These are phyloP conservation scores for Peronosclerospora sorghi DNA, from an alignment of 352 stramenopile species.

Conservation along the genomic window DNA sequence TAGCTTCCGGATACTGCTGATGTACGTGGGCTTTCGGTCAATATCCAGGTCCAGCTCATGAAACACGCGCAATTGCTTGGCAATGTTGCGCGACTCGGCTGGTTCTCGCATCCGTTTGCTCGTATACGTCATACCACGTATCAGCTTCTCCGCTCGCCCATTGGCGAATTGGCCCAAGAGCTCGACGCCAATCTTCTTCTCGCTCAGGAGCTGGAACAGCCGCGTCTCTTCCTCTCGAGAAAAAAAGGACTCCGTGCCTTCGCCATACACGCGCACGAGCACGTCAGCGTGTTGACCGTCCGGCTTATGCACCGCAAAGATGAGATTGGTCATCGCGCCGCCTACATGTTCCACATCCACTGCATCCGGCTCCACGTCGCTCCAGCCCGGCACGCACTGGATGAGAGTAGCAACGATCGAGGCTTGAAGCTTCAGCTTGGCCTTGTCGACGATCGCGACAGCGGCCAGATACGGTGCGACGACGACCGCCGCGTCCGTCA, in stretches of 20 bases:
- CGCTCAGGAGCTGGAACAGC: slow-evolving; percentile 62
- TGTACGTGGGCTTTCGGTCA: slow-evolving; percentile 32
- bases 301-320: slow-evolving; percentile 69
- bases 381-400: slow-evolving; percentile 50
- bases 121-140: slow-evolving; percentile 56
- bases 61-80: slow-evolving; percentile 56
- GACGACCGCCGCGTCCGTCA: slow-evolving; percentile 19
- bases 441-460: slow-evolving; percentile 41
- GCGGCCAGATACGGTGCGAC: slow-evolving; percentile 26
- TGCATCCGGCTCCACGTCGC: slow-evolving; percentile 34
- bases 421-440: slow-evolving; percentile 58
- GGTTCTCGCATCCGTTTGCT: slow-evolving; percentile 59
- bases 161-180: slow-evolving; percentile 75
- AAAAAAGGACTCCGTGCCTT: slow-evolving; percentile 78
- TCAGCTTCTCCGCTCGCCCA: slow-evolving; percentile 62
- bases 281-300: slow-evolving; percentile 47
- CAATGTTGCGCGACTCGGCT: slow-evolving; percentile 35
- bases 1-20: slow-evolving; percentile 47
- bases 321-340: slow-evolving; percentile 81
- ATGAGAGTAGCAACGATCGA: slow-evolving; percentile 49
- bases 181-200: slow-evolving; percentile 54
- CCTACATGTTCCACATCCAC: slow-evolving; percentile 57
- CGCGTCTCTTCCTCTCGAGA: slow-evolving; percentile 63
- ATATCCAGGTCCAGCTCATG: slow-evolving; percentile 66
- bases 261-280: slow-evolving; percentile 72